A percentile compares a stretch with the other conserved stretches of the same genome.
Evolutionary conservation across 23 red algal species (phyloP).

Genomic region (Gracilariopsis chorda): DNA sequence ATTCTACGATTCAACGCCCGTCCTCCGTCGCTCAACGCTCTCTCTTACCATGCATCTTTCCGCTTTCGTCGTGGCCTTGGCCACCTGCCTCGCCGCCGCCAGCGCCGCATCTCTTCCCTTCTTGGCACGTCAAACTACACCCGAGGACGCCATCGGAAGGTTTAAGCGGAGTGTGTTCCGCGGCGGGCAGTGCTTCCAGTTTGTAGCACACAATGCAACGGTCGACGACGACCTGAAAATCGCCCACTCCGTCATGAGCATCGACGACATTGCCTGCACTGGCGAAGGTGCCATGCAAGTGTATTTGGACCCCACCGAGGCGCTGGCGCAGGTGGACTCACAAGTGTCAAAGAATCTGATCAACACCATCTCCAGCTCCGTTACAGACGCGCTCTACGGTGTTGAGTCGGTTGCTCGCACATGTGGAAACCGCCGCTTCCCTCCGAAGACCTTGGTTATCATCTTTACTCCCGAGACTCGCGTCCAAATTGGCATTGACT

Average conservation of each 20-base stretch:
- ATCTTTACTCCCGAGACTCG: neutral
- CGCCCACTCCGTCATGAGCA: neutral
- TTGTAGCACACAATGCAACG: neutral
- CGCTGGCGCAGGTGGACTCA: neutral
- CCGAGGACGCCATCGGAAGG: constrained; percentile 3
- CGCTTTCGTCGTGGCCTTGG: neutral
- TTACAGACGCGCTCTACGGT: neutral
- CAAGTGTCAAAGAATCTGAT: neutral
- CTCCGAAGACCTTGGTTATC: neutral
- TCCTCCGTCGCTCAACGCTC: neutral
- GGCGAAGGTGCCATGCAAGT: neutral
- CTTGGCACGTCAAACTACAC: neutral
- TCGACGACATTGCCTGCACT: neutral
- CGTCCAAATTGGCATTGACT: neutral
- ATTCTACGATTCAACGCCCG: neutral
- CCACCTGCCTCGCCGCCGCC: neutral
- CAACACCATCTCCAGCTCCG: neutral
- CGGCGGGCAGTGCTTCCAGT: neutral
- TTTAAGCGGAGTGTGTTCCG: neutral
- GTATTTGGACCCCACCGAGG: neutral
- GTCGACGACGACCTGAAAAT: neutral
- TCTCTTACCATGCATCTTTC: neutral
- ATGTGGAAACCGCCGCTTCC: neutral
- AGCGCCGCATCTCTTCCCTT: neutral
- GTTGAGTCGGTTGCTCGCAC: neutral